Conservation (phyloP, 306 rosid species). For the Sechiopsis laciniata region DNA sequence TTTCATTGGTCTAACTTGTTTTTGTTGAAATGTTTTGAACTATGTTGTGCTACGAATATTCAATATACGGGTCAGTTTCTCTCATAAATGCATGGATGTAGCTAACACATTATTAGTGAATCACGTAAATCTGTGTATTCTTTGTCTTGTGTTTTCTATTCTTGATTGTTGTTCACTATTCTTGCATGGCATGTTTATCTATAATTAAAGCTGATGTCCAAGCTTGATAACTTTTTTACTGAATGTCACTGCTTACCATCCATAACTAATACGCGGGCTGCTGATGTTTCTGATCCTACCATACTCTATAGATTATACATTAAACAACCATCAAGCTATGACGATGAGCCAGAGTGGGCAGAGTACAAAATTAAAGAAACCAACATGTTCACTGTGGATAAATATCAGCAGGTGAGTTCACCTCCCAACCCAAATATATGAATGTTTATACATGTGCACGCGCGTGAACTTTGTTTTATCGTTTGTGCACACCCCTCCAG, state of each 20-base stretch:
- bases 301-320: slow-evolving; percentile 57
- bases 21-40: too few species aligned
- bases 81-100: too few species aligned
- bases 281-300: slow-evolving; percentile 13
- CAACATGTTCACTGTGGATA: slow-evolving; percentile 85
- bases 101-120: too few species aligned
- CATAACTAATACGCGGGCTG: slow-evolving; percentile 2
- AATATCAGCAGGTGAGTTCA: slow-evolving; percentile 86
- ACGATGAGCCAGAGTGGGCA: slow-evolving; percentile 67
- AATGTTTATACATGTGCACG: not conserved
- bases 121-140: too few species aligned
- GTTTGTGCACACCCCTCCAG: not conserved
- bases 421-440: not conserved
- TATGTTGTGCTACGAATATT: too few species aligned
- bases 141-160: too few species aligned
- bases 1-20: not conserved
- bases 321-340: slow-evolving; percentile 58
- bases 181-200: not conserved
- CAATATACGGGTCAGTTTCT: too few species aligned
- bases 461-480: not conserved
- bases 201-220: not conserved
- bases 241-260: not conserved
- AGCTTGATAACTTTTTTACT: not conserved
- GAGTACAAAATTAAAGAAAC: slow-evolving; percentile 94
- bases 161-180: too few species aligned